These are phyloP conservation scores for Anaeramoeba flamelloides DNA, from an alignment of 78 protist species.

Conservation along the genomic window DNA sequence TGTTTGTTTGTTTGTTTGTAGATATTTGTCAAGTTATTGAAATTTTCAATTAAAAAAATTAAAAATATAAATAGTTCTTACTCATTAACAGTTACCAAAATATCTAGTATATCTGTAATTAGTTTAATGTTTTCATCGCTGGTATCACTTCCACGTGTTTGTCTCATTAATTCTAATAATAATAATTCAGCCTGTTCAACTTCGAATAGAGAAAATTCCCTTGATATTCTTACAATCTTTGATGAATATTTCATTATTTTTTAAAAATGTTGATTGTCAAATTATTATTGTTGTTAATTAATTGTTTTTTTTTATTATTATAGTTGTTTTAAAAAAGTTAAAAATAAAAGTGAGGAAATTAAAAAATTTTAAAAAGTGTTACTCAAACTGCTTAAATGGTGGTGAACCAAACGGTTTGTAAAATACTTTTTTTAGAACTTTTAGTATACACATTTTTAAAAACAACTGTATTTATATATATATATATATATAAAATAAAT, in stretches of 20 bases:
- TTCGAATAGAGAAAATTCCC: background rate
- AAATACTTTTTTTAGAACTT: too few species aligned
- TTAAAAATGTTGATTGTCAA: background rate
- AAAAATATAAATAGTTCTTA: background rate
- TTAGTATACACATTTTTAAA: too few species aligned
- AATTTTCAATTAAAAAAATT: background rate
- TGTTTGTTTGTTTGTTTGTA: too few species aligned
- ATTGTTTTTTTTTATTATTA: background rate
- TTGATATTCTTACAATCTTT: background rate
- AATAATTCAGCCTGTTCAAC: background rate
- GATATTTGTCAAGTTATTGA: too few species aligned
- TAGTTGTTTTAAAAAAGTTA: too few species aligned
- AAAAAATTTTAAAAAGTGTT: too few species aligned
- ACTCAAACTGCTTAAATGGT: too few species aligned
- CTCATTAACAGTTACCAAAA: background rate
- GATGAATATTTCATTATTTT: background rate
- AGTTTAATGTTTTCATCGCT: background rate
- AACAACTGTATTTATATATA: too few species aligned
- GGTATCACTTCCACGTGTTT: background rate
- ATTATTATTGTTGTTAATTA: background rate
- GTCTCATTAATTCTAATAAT: background rate
- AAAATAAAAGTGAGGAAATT: too few species aligned
- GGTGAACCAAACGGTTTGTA: too few species aligned
- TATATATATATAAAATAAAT: too few species aligned
- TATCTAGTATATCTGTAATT: background rate